A percentile compares a stretch with the other conserved stretches of the same genome.
These are phyloP conservation scores for Laguncularia racemosa DNA, from an alignment of 345 rosid genomes.

Conservation along the genomic window DNA sequence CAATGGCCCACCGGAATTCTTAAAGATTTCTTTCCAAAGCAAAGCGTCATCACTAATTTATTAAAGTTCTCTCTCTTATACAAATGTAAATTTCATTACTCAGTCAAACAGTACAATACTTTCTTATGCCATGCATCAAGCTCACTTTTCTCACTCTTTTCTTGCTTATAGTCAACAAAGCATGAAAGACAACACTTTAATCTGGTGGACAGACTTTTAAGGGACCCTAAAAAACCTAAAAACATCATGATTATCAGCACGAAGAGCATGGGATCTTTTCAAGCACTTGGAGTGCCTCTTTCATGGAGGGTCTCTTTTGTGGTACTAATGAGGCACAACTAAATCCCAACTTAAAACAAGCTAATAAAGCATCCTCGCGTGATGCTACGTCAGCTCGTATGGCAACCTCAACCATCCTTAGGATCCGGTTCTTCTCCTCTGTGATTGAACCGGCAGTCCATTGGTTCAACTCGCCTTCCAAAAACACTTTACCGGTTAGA, in stretches of 20 bases:
- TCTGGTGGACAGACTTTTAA: slow-evolving; percentile 15
- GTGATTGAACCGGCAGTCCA: slow-evolving; percentile 27
- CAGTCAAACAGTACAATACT: too few species aligned
- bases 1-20: too few species aligned
- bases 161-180: slow-evolving; percentile 18
- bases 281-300: slow-evolving; percentile 57
- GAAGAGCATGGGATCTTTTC: slow-evolving; percentile 36
- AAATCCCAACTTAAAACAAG: slow-evolving; percentile 63
- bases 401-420: slow-evolving; percentile 50
- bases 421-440: slow-evolving; percentile 42
- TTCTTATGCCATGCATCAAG: too few species aligned
- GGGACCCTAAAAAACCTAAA: slow-evolving; percentile 14
- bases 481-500: slow-evolving; percentile 50
- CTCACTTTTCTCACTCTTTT: too few species aligned
- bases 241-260: slow-evolving; percentile 6
- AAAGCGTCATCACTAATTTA: too few species aligned
- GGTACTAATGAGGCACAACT: slow-evolving; percentile 59
- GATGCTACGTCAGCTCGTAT: slow-evolving; percentile 48
- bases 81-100: too few species aligned
- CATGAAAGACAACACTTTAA: slow-evolving; percentile 14
- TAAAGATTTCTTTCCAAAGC: too few species aligned
- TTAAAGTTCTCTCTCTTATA: too few species aligned
- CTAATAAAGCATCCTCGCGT: slow-evolving; percentile 43
- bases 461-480: slow-evolving; percentile 49
- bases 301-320: slow-evolving; percentile 83